Conservation (phyloP, 441 rosid genomes). For the Mallotus japonicus region DNA sequence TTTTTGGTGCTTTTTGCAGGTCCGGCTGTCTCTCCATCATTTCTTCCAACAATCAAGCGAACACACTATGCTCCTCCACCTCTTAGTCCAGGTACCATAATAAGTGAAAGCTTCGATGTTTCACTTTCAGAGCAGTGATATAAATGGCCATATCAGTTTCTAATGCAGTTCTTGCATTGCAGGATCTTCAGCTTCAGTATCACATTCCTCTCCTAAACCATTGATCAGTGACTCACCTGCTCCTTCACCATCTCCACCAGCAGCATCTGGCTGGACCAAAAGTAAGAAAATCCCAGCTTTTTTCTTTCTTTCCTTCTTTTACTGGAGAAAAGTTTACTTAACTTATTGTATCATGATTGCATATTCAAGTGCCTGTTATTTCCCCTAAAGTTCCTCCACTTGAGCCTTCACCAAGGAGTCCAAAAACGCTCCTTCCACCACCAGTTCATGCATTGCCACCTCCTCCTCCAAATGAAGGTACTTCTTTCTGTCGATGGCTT, state of each 20-base stretch:
- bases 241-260: conserved; percentile 57
- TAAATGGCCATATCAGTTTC: conserved; percentile 16
- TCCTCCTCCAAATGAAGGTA: conserved; percentile 97
- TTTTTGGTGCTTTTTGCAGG: conserved; percentile 39
- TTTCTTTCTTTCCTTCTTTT: not conserved
- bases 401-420: conserved; percentile 45
- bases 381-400: conserved; percentile 44
- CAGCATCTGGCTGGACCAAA: conserved; percentile 39
- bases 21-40: conserved; percentile 42
- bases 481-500: conserved; percentile 12
- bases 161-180: conserved; percentile 19
- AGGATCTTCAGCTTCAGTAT: conserved; percentile 42
- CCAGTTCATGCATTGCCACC: conserved; percentile 75
- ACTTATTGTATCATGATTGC: conserved; percentile 27
- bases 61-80: conserved; percentile 53
- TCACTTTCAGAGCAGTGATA: conserved; percentile 8
- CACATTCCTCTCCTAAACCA: conserved; percentile 40
- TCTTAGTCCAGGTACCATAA: conserved; percentile 41
- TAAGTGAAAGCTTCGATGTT: conserved; percentile 13
- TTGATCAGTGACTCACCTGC: conserved; percentile 36
- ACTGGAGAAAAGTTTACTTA: conserved; percentile 11
- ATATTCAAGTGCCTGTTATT: conserved; percentile 41
- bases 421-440: conserved; percentile 52
- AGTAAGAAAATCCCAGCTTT: conserved; percentile 32
- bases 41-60: conserved; percentile 31